Conservation (phyloP, 345 rosid species). For the Melaleuca alternifolia region DNA sequence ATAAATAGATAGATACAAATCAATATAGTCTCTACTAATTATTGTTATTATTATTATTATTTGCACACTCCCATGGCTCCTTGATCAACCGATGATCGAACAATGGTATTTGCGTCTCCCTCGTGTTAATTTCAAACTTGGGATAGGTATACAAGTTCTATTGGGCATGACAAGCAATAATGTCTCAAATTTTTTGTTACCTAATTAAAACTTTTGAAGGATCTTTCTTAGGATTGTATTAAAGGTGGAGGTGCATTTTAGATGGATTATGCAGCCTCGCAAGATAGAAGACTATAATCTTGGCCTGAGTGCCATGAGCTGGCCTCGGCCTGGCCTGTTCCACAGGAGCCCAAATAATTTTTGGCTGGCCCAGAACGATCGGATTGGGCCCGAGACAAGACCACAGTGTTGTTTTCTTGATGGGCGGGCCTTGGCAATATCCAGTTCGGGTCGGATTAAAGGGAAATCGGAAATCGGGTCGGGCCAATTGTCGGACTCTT, state of each 20-base stretch:
- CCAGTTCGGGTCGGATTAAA: background rate
- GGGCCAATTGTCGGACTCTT: background rate
- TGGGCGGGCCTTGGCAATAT: background rate
- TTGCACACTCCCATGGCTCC: fast-evolving
- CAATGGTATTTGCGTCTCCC: background rate
- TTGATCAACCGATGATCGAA: fast-evolving
- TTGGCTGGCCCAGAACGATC: background rate
- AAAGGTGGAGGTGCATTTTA: background rate
- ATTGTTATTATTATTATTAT: background rate
- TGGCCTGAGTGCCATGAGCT: background rate
- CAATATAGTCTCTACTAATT: background rate
- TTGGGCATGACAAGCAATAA: background rate
- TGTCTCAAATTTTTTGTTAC: background rate
- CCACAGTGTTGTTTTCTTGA: background rate
- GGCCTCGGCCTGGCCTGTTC: background rate
- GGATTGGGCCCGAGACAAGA: background rate
- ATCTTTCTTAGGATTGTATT: background rate
- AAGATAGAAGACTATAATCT: background rate
- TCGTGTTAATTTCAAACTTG: background rate
- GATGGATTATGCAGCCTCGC: background rate
- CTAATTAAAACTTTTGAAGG: background rate
- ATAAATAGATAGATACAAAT: background rate
- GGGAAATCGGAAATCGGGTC: background rate
- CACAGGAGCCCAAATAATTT: background rate
- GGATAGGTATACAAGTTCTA: background rate